Base-by-base conservation (phyloP, 148 eudicot species). In the Rhododendron vialii region DNA sequence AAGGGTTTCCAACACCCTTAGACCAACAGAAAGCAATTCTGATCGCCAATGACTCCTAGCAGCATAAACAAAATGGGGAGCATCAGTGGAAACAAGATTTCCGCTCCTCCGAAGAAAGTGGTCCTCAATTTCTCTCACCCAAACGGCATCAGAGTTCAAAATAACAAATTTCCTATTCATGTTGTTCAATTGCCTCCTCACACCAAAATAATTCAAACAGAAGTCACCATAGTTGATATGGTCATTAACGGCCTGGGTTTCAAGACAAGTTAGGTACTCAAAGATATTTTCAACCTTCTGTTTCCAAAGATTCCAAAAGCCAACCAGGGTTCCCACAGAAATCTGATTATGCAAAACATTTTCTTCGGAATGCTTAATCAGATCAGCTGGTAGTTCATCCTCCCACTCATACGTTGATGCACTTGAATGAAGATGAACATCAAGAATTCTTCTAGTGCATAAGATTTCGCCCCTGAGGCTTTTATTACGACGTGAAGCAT, bases 171-270 rank as follows among this genome's bases (percentile, higher is more conserved):
- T 55, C 36, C 73, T 50, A 48, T 85, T 86, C 2, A 71, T 51
- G 20, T 83, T 82, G 2, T 55, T 74, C n/a, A 63, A 22, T 53
- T 78, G 81, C 81, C 88, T 30, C 30, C 30, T 85, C 41, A 91
- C 89, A 51, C 95, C 98, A 80, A 94, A 93, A 76, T 90, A 94
- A 67, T 90, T 88, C 47, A 93, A 78, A 85, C 90, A 89, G 78
- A 93, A 93, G 35, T 91, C 92, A 11, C 74, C 91, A 61, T 61
- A 43, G 50, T 73, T 88, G 9, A 38, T 15, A 77, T 65, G 43
- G 53, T 87, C 79, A 83, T 28, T 57, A 17, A 9, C 33, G 51
- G 86, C 87, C 7, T 85, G 76, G 3, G 50, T 41, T 35, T 88
- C 89, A 73, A 92, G 61, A 18, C 69, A 41, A 28, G 55, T 78